Evolutionary conservation across 2,329 filamentous ascomycete species (phyloP).

Genomic region (Claviceps spartinae): DNA sequence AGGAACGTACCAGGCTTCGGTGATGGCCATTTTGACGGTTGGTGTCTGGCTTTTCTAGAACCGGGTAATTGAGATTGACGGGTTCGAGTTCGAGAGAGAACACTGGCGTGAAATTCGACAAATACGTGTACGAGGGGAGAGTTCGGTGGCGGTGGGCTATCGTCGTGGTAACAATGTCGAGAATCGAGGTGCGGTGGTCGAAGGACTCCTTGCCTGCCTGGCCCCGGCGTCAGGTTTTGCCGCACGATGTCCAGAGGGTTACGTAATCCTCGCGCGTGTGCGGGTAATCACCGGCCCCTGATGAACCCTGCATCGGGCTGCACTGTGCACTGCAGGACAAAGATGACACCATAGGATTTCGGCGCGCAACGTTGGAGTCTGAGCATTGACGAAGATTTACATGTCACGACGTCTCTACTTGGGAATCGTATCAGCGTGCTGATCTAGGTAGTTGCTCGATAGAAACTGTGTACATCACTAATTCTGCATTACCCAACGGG

Average conservation of each 20-base stretch:
- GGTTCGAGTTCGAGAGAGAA: background rate
- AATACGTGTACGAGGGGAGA: constrained; percentile 9
- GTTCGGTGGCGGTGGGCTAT: constrained; percentile 14
- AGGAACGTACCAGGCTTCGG: constrained; percentile 67
- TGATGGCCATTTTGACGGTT: constrained; percentile 48
- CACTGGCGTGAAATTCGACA: constrained; percentile 2
- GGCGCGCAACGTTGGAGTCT: too few relatives aligned
- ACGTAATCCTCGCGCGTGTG: background rate
- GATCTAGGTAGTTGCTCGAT: too few relatives aligned
- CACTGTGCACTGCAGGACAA: background rate
- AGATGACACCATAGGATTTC: background rate
- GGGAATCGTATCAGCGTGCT: too few relatives aligned
- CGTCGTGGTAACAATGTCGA: constrained; percentile 9
- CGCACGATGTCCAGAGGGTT: constrained; percentile 10
- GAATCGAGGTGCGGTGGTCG: constrained; percentile 18
- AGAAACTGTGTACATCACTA: too few relatives aligned
- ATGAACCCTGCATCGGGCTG: background rate
- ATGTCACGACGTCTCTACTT: too few relatives aligned
- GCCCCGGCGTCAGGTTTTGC: constrained; percentile 29
- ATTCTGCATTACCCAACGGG: too few relatives aligned
- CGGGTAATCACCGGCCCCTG: constrained; percentile 2
- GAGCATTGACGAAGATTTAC: too few relatives aligned
- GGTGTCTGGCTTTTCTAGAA: constrained; percentile 12
- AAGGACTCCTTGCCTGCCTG: constrained; percentile 26
- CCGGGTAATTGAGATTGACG: constrained; percentile 7